Evolutionary conservation across 306 rosid genomes (phyloP), one percentile per base, ranked within the genome.

Genomic region (Vigna nakashimae): DNA sequence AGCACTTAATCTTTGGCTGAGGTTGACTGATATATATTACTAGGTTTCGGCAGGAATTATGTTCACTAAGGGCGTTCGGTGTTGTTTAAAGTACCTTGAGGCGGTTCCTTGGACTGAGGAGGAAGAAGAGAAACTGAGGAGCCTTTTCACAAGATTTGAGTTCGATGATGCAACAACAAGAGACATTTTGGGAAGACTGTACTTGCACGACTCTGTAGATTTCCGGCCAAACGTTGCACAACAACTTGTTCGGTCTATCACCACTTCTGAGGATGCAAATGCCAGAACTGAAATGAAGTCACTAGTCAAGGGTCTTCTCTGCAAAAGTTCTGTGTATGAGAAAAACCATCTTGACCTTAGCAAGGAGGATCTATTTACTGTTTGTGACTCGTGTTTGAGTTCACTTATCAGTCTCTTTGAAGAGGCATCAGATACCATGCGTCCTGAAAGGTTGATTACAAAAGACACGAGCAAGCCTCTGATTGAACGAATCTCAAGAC

Each of bases 61-160:
- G 43, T 60, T 60, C 42, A 15, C 66, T 30, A 60, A 60, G 66
- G 66, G 66, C 66, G 43, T 60, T 30, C 40, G 5, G n/a, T 60
- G 66, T 17, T 60, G 66, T 15, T 60, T 60, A 4, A 60, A 30
- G 43, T 60, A 60, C 66, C 43, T 60, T 30, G 66, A 60, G 66
- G 66, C 66, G 1, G 66, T 60, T 60, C 66, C 66, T 28, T 60
- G 66, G 66, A 60, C 66, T 4, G 66, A 60, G 66, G 66, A 60
- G 43, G 66, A 60, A 60, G 66, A 60, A 30, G 66, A 60, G 66
- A 60, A 60, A 30, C 34, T 60, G 5, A 30, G 43, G 12, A 14
- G 66, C 43, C 10, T 60, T 17, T 60, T 60, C 66, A 6, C 66
- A 28, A 60, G 66, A 60, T 60, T 60, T 60, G 43, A 60, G 20